Evolutionary conservation across 2,329 filamentous ascomycete genomes (phyloP).

Genomic region (Epichloe elymi): DNA sequence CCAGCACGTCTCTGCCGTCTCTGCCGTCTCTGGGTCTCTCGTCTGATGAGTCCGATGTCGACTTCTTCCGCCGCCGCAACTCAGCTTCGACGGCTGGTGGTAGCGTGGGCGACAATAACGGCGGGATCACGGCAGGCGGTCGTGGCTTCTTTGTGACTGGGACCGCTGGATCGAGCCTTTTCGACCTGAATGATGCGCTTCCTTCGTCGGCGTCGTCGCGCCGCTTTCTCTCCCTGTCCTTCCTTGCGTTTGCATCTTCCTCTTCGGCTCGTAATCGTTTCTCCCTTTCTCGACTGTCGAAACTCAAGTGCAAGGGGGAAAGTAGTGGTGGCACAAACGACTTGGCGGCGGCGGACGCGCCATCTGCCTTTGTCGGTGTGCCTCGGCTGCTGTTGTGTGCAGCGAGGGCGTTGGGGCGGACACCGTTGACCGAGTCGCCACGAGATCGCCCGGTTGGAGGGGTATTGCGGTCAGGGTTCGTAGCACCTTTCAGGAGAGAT

Average conservation of each 20-base stretch:
- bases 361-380: slow-evolving; percentile 26
- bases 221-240: slow-evolving; percentile 19
- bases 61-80: slow-evolving; percentile 20
- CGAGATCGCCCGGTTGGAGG: slow-evolving; percentile 27
- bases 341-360: slow-evolving; percentile 17
- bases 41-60: slow-evolving; percentile 11
- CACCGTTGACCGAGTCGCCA: slow-evolving; percentile 30
- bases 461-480: slow-evolving; percentile 14
- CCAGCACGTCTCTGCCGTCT: slow-evolving; percentile 8
- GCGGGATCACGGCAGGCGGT: slow-evolving; percentile 28
- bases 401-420: slow-evolving; percentile 18
- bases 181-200: slow-evolving; percentile 17
- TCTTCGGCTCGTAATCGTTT: slow-evolving; percentile 15
- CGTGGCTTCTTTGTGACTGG: slow-evolving; percentile 24
- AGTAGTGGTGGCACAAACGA: slow-evolving; percentile 36
- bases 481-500: slow-evolving; percentile 18
- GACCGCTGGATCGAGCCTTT: slow-evolving; percentile 14
- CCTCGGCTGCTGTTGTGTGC: slow-evolving; percentile 23
- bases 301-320: slow-evolving; percentile 36
- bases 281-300: slow-evolving; percentile 24
- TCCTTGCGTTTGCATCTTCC: slow-evolving; percentile 13
- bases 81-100: slow-evolving; percentile 36
- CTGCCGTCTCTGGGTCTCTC: slow-evolving; percentile 8
- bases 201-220: slow-evolving; percentile 17
- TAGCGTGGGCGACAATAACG: slow-evolving; percentile 42